These are phyloP conservation scores for Liriodendron chinense DNA, from an alignment of 164 flowering plant genomes.

Conservation along the genomic window DNA sequence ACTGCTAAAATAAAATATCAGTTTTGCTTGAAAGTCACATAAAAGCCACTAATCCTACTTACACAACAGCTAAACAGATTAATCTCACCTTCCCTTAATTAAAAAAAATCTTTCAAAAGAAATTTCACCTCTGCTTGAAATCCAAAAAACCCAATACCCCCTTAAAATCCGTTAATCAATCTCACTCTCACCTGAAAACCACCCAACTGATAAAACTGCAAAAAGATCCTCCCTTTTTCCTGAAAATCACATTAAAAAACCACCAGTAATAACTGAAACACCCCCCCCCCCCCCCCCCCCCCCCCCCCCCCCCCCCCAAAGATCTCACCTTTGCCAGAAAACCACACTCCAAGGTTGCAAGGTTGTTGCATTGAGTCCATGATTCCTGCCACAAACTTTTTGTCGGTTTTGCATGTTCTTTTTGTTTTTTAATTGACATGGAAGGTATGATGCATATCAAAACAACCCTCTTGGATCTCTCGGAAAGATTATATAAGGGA, in stretches of 20 bases:
- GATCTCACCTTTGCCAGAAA: conserved; percentile 13
- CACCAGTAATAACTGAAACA: too few species aligned
- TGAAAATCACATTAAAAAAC: too few species aligned
- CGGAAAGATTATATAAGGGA: background rate
- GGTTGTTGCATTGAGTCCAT: too few species aligned
- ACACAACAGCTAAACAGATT: background rate
- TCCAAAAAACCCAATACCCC: too few species aligned
- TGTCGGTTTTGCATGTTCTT: too few species aligned
- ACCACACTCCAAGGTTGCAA: conserved; percentile 11
- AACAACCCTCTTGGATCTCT: too few species aligned
- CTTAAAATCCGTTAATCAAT: background rate
- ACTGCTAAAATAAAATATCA: background rate
- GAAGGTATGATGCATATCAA: too few species aligned
- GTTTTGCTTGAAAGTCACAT: background rate
- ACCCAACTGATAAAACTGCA: background rate
- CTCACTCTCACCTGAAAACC: background rate
- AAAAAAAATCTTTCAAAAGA: background rate
- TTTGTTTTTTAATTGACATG: too few species aligned
- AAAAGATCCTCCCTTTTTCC: too few species aligned
- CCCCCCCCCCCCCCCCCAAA: background rate
- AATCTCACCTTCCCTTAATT: background rate
- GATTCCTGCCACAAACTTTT: too few species aligned
- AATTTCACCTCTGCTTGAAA: background rate
- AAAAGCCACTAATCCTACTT: background rate
- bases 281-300: too few species aligned